A percentile compares a stretch with the other conserved stretches of the same genome.
Conservation (phyloP, 2,329 filamentous ascomycete genomes). For the Macroventuria anomochaeta region DNA sequence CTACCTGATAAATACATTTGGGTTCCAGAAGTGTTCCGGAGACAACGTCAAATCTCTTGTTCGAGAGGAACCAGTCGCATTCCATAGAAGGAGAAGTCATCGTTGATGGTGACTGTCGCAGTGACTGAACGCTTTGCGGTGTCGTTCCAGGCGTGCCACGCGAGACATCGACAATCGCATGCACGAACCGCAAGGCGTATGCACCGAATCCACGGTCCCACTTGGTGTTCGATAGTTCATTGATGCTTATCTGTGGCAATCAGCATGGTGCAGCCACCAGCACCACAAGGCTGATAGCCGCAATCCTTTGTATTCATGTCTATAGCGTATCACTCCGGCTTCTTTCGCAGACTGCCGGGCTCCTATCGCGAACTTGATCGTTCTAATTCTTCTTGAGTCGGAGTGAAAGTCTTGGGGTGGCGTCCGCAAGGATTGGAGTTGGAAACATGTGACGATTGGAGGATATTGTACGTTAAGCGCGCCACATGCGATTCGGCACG, state of each 20-base stretch:
- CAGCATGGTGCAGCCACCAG: conserved; percentile 1
- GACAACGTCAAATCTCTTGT: too few relatives aligned
- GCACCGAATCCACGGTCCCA: conserved; percentile 2
- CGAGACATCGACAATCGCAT: not conserved
- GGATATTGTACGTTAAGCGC: conserved; percentile 4
- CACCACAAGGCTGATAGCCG: not conserved
- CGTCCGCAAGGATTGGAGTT: not conserved
- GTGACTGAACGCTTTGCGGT: not conserved
- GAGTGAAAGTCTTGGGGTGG: not conserved
- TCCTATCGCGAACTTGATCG: conserved; percentile 2
- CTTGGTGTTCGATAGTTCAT: conserved; percentile 3
- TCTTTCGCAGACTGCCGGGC: not conserved
- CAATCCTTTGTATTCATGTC: not conserved
- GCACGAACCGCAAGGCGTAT: conserved; percentile 3
- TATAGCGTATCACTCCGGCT: conserved; percentile 3
- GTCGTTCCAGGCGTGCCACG: not conserved
- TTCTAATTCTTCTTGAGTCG: not conserved
- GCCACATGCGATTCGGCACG: conserved; percentile 1
- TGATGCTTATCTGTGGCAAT: conserved; percentile 16
- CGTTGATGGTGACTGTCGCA: not conserved
- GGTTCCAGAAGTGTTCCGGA: too few relatives aligned
- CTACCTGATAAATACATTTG: too few relatives aligned
- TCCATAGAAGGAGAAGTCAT: too few relatives aligned
- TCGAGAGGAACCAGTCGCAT: too few relatives aligned
- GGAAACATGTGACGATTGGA: conserved; percentile 1